A percentile compares a stretch with the other conserved stretches of the same genome.
Conservation (phyloP, 1,284 basidiomycete genomes). For the Malassezia psittaci region DNA sequence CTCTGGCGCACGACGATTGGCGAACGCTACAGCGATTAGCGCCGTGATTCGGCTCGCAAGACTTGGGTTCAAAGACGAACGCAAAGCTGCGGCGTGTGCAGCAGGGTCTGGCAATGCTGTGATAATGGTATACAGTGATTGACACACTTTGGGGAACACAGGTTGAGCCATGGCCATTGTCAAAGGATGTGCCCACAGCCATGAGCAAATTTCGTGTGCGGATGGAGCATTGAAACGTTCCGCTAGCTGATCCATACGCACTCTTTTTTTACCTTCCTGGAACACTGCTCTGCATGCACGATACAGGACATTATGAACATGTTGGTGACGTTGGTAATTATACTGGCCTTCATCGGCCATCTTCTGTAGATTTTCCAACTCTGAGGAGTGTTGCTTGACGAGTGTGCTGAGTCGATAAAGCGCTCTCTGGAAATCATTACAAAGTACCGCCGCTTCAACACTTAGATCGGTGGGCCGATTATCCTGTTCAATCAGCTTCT, state of each 20-base stretch:
- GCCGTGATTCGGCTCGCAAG: neutral
- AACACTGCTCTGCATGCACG: neutral
- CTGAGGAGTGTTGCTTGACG: neutral
- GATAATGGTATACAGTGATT: conserved; percentile 9
- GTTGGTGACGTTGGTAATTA: neutral
- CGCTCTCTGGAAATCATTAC: neutral
- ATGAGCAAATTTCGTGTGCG: neutral
- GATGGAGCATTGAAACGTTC: neutral
- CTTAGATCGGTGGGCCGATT: neutral
- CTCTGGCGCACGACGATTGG: conserved; percentile 16
- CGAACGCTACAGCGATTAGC: conserved; percentile 6
- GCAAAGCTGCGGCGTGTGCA: neutral
- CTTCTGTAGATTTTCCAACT: neutral
- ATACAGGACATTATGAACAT: neutral
- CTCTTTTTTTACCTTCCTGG: neutral
- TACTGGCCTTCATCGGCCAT: neutral
- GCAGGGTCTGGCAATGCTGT: conserved; percentile 3
- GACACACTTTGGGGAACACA: conserved; percentile 12
- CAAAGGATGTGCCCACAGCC: conserved; percentile 7
- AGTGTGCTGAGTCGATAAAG: neutral
- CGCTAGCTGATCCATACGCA: neutral
- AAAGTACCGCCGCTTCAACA: neutral
- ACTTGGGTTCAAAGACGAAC: neutral
- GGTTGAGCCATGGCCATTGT: conserved; percentile 13
- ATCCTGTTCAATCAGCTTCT: neutral